Conservation (phyloP, 2,329 filamentous ascomycete genomes). For the Geoglossum cookeanum region DNA sequence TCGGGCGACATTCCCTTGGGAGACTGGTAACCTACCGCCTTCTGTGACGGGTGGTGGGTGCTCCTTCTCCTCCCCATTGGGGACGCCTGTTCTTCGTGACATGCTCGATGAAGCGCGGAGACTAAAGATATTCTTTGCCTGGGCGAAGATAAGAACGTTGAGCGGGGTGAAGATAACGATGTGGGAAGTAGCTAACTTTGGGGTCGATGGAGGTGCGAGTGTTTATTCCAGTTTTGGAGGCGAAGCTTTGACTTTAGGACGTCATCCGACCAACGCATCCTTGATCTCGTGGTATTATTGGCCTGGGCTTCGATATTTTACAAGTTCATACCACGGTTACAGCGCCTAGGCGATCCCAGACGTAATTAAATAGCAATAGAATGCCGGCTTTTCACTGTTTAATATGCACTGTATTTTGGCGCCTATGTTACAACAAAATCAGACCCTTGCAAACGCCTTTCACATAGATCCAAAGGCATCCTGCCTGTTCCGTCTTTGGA, state of each 20-base stretch:
- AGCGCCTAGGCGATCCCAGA: too few species aligned
- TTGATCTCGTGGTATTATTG: neutral
- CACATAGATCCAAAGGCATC: neutral
- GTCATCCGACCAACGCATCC: neutral
- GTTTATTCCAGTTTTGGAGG: neutral
- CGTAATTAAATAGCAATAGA: neutral
- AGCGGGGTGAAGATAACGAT: neutral
- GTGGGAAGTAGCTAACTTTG: neutral
- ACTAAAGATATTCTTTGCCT: neutral
- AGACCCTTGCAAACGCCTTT: neutral
- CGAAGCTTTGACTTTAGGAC: neutral
- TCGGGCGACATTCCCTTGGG: neutral
- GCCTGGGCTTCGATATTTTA: neutral
- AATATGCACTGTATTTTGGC: neutral
- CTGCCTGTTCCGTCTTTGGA: neutral
- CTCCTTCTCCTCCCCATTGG: slow-evolving; percentile 2
- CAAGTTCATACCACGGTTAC: too few species aligned
- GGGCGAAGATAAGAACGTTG: neutral
- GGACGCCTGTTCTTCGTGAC: slow-evolving; percentile 12
- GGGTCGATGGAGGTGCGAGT: neutral
- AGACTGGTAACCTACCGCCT: neutral
- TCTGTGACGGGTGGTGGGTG: neutral
- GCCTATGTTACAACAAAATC: neutral
- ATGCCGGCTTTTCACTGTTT: neutral
- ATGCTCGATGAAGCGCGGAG: slow-evolving; percentile 5